Base-by-base conservation (phyloP, 139 green algal genomes). In the Coelastrella sp. region DNA sequence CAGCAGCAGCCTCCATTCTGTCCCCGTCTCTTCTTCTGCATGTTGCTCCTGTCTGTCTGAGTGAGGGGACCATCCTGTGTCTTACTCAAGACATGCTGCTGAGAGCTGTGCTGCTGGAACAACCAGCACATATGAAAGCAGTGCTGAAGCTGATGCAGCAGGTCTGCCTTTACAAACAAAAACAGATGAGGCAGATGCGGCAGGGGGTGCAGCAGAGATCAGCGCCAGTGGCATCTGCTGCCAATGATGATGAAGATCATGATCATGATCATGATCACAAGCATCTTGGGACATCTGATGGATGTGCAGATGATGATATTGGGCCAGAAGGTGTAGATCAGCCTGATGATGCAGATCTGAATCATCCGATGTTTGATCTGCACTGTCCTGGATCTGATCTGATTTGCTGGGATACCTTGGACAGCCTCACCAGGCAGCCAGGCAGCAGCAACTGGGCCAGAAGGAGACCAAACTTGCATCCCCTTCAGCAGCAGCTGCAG, bases 331-430 rank as follows among this genome's bases (percentile, higher is more conserved):
- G 6, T 38, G 38, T 38, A 77, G 68, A 57, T 45, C 68, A 57
- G 68, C 53, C 4, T 32, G 53, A 27, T 64, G 21, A n/a, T 9
- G 53, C 53, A 4, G 53, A 64, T 5, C 19, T 21, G 53, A 21
- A 64, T 21, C 27, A 27, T 64, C 11, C 37, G 68, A 19, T 77
- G 68, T 77, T 77, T 77, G 72, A 79, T 38, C 45, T 79, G 25
- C 72, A 63, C 43, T 53, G 40, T 11, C 73, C 73, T 6, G 59
- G 32, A 4, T 51, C 73, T 34, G 48, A 81, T n/a, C 32, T 81
- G 48, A 38, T 81, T 32, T 81, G 73, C 73, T 81, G 73, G 73
- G 73, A 81, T 23, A 68, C 48, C 2, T 25, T 81, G 73, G 50
- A 66, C 7, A 45, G 50, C 45, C 30, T 81, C 37, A 35, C n/a